Base-by-base conservation (phyloP, 2,329 filamentous ascomycete genomes). In the Colletotrichum higginsianum region DNA sequence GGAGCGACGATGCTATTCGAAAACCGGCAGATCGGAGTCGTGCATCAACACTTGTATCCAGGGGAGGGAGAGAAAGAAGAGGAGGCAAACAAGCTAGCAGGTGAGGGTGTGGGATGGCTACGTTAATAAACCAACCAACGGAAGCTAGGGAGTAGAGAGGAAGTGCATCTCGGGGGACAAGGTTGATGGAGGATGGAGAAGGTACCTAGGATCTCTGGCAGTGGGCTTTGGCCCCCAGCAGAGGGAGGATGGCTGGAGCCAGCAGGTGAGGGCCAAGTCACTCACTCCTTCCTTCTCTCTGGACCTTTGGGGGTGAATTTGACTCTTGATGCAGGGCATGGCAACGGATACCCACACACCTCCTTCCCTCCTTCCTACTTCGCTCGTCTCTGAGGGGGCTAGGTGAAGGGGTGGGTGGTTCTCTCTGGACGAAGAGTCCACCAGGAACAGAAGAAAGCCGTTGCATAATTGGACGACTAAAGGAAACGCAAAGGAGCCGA, bases 1-100 rank as follows among this genome's bases (percentile, higher is more conserved):
- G 47, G 68, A 74, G 58, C 44, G 67, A 61, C 56, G 65, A 68
- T 71, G 71, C 66, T 71, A 71, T 65, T 72, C 15, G 38, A 40
- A 40, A 30, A 30, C 70, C 67, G 35, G 67, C 61, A 62, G 38
- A 49, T 66, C 50, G 61, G 49, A 66, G 23, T 40, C 44, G 40
- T 58, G 61, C 35, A 47, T 65, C 49, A 62, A 72, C 61, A 61
- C 62, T 71, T 56, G 61, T 23, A 58, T n/a, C 50, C 66, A 49
- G 26, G 11, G 66, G 38, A 40, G 42, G 26, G 21, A 26, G 61
- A 23, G 16, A n/a, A 13, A 47, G 40, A 49, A 40, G 47, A 4
- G 18, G 47, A 42, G 26, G 40, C 46, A 21, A 15, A 38, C 9
- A 11, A 23, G 23, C 23, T 9, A 26, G 3, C 3, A 18, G 49